Evolutionary conservation across 345 rosid genomes (phyloP).

Genomic region (Rhodamnia rubescens): DNA sequence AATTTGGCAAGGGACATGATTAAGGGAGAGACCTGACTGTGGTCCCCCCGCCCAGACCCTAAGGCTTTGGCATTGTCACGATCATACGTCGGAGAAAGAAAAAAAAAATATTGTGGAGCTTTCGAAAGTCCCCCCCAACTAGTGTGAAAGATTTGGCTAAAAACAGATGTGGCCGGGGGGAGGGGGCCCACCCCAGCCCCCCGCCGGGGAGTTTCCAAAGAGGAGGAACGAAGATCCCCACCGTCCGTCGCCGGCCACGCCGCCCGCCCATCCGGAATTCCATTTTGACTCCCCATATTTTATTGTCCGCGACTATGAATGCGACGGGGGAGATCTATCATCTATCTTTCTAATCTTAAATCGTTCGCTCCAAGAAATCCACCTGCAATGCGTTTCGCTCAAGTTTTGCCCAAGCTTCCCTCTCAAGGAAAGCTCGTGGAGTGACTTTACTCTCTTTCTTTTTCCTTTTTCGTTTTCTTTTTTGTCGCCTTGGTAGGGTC

Average conservation of each 20-base stretch:
- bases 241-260: too few relatives aligned
- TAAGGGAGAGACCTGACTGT: not conserved
- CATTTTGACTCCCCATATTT: too few relatives aligned
- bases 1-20: too few relatives aligned
- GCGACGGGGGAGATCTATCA: not conserved
- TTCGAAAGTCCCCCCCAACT: slow-evolving; percentile 1
- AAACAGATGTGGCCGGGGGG: not conserved
- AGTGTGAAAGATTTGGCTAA: slow-evolving; percentile 10
- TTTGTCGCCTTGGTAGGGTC: too few relatives aligned
- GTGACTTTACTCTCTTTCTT: not conserved
- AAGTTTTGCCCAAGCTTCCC: not conserved
- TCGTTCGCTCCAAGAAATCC: not conserved
- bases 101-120: slow-evolving; percentile 5
- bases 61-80: not conserved
- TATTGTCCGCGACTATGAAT: not conserved
- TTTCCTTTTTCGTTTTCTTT: too few relatives aligned
- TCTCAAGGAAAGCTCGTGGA: not conserved
- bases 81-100: not conserved
- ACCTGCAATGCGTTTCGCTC: not conserved
- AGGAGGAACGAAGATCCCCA: too few relatives aligned
- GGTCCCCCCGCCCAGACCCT: not conserved
- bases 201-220: too few relatives aligned
- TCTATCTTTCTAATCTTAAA: too few relatives aligned
- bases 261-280: too few relatives aligned
- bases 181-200: not conserved